phyloP scores from a whole-genome alignment of 345 rosid species.

The Sonneratia caseolaris region DNA sequence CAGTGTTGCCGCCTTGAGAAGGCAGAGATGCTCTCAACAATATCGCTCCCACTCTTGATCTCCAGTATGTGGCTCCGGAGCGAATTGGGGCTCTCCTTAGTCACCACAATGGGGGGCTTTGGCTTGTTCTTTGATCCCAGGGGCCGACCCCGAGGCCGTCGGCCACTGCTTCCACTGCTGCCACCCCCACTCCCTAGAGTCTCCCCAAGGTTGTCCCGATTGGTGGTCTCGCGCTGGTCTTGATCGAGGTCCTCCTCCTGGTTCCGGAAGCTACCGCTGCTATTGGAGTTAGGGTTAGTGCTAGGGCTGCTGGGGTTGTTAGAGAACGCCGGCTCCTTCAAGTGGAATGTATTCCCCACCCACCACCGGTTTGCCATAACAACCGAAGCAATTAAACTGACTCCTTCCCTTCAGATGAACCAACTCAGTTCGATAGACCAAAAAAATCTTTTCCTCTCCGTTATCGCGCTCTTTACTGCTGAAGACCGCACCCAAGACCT shows the following conservation, averaged over 20 bases:
- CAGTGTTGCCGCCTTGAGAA: constrained; percentile 60
- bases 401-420: too few species aligned
- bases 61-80: constrained; percentile 82
- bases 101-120: constrained; percentile 55
- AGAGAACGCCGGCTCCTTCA: constrained; percentile 51
- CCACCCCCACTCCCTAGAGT: constrained; percentile 3
- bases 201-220: background rate
- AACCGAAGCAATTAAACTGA: constrained; percentile 1
- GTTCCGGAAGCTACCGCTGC: constrained; percentile 15
- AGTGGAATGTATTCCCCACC: constrained; percentile 40
- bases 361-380: constrained; percentile 84
- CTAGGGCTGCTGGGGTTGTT: constrained; percentile 27
- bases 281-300: constrained; percentile 14
- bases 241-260: constrained; percentile 34
- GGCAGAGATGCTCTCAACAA: constrained; percentile 48
- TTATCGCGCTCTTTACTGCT: background rate
- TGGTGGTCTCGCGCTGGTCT: background rate
- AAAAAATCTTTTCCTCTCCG: too few species aligned
- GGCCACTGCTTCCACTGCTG: constrained; percentile 41
- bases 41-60: constrained; percentile 65
- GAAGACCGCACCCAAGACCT: too few species aligned
- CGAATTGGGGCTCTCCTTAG: constrained; percentile 80
- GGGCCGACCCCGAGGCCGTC: constrained; percentile 81
- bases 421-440: too few species aligned
- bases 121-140: constrained; percentile 86